Percentiles rank a stretch among this genome's conserved stretches.
phyloP scores from a whole-genome alignment of 371 early-diverging fungal species.

The Funneliformis caledonium region DNA sequence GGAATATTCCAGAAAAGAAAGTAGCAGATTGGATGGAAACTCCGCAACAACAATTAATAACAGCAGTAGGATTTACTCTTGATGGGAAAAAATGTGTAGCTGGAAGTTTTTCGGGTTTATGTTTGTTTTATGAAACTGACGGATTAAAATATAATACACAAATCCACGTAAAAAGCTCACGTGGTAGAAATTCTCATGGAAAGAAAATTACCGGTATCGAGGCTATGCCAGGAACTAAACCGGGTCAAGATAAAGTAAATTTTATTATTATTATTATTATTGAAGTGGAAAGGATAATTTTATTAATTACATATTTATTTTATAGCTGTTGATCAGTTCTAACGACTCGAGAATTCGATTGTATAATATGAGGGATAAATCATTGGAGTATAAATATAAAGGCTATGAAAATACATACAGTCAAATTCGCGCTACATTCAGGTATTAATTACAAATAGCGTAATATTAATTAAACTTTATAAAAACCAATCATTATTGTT shows the following conservation, averaged over 20 bases:
- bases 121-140: slow-evolving; percentile 79
- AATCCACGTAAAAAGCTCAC: slow-evolving; percentile 65
- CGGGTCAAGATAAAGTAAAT: slow-evolving; percentile 53
- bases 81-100: slow-evolving; percentile 74
- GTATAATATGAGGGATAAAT: slow-evolving; percentile 74
- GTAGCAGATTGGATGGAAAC: slow-evolving; percentile 79
- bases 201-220: slow-evolving; percentile 80
- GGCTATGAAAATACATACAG: slow-evolving; percentile 71
- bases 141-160: slow-evolving; percentile 81
- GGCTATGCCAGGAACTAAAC: slow-evolving; percentile 55
- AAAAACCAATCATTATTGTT: neutral
- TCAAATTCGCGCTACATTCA: slow-evolving; percentile 76
- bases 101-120: slow-evolving; percentile 79
- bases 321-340: slow-evolving; percentile 70
- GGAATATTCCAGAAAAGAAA: slow-evolving; percentile 81
- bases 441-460: slow-evolving; percentile 45
- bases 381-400: slow-evolving; percentile 74
- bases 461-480: neutral
- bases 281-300: neutral
- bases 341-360: slow-evolving; percentile 84
- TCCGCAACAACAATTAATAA: slow-evolving; percentile 67
- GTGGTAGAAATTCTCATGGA: slow-evolving; percentile 59
- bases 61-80: slow-evolving; percentile 77
- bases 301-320: neutral
- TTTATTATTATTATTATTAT: neutral